Percentiles rank a stretch among this genome's conserved stretches.
These are phyloP conservation scores for Microthyrium microscopicum DNA, from an alignment of 2,329 filamentous ascomycete species.

Conservation along the genomic window DNA sequence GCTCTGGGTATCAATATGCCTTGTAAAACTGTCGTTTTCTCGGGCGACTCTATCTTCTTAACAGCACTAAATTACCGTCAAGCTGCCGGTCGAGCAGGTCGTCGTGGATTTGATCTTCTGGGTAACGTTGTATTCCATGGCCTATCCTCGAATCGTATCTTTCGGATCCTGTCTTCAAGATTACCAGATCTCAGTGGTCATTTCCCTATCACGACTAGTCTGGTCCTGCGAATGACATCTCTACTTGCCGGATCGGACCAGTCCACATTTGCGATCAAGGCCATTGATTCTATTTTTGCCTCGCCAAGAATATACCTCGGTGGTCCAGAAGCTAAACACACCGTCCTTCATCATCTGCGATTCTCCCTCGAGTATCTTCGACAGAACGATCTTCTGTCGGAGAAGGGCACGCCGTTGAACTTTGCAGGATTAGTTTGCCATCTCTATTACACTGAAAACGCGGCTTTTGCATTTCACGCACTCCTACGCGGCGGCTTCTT, in stretches of 20 bases:
- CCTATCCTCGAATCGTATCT: constrained; percentile 42
- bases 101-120: constrained; percentile 63
- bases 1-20: constrained; percentile 60
- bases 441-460: constrained; percentile 61
- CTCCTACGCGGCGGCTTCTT: constrained; percentile 58
- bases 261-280: constrained; percentile 42
- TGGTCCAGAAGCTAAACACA: constrained; percentile 48
- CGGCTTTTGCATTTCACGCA: constrained; percentile 60
- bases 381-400: constrained; percentile 47
- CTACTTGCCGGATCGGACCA: constrained; percentile 50
- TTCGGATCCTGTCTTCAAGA: constrained; percentile 54
- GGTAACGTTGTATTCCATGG: constrained; percentile 69
- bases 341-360: constrained; percentile 58
- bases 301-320: constrained; percentile 56
- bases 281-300: constrained; percentile 50
- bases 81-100: constrained; percentile 59
- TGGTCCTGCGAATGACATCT: constrained; percentile 52
- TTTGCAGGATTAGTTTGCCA: constrained; percentile 56
- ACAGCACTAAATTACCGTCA: constrained; percentile 64
- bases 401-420: constrained; percentile 47
- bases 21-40: constrained; percentile 66
- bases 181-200: constrained; percentile 61
- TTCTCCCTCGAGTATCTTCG: constrained; percentile 71
- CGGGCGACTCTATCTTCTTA: constrained; percentile 54
- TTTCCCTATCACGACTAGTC: constrained; percentile 58